These are phyloP conservation scores for Fusarium tricinctum DNA, from an alignment of 2,329 filamentous ascomycete genomes.

Conservation along the genomic window DNA sequence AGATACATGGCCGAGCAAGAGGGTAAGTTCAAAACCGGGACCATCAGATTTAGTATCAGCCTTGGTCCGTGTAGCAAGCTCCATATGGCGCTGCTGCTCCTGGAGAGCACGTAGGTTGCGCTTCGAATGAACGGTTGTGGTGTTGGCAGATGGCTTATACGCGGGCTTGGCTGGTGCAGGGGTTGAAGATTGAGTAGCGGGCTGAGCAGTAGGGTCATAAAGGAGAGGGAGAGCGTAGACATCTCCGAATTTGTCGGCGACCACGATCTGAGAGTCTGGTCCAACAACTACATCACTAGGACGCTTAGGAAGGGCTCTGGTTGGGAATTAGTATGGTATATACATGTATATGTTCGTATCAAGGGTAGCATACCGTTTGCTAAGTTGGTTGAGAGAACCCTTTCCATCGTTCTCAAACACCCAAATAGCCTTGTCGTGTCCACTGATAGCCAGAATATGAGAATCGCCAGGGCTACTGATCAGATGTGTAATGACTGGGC, in stretches of 20 bases:
- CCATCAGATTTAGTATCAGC: slow-evolving; percentile 53
- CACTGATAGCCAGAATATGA: slow-evolving; percentile 82
- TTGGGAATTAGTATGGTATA: slow-evolving; percentile 46
- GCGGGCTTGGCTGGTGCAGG: slow-evolving; percentile 49
- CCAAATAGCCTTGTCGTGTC: slow-evolving; percentile 91
- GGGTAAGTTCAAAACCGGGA: slow-evolving; percentile 77
- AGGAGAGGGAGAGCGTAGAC: slow-evolving; percentile 87
- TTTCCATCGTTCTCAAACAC: slow-evolving; percentile 78
- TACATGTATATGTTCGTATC: background rate
- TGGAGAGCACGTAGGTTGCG: slow-evolving; percentile 73
- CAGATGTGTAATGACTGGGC: slow-evolving; percentile 78
- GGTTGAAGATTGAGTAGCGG: slow-evolving; percentile 28
- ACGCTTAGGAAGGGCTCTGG: slow-evolving; percentile 87
- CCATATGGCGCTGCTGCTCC: slow-evolving; percentile 67
- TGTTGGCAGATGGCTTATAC: slow-evolving; percentile 67
- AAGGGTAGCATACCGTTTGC: slow-evolving; percentile 71
- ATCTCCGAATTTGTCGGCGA: slow-evolving; percentile 96
- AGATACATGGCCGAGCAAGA: slow-evolving; percentile 93
- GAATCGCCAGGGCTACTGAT: slow-evolving; percentile 72
- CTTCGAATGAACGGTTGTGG: slow-evolving; percentile 73
- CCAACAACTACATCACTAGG: slow-evolving; percentile 82
- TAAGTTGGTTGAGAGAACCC: slow-evolving; percentile 75
- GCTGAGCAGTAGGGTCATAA: slow-evolving; percentile 40
- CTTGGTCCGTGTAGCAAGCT: slow-evolving; percentile 49
- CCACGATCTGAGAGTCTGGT: slow-evolving; percentile 79